A percentile compares a stretch with the other conserved stretches of the same genome.
Conservation (phyloP, 2,329 filamentous ascomycete genomes). For the Paraconiothyrium brasiliense region DNA sequence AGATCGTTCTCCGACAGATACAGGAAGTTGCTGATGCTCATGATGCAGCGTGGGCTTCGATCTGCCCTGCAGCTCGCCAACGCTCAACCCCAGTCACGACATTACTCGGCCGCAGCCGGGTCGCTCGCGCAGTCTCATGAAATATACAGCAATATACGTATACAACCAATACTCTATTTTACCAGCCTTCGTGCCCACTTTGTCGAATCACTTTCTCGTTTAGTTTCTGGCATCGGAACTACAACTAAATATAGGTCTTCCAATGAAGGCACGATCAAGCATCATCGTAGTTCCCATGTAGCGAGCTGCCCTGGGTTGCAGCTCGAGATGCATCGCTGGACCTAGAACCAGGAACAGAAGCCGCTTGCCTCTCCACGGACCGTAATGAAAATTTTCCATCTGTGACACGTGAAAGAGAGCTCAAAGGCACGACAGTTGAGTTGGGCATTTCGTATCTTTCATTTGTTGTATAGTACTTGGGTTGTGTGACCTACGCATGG, state of each 20-base stretch:
- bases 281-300: conserved; percentile 21
- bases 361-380: conserved; percentile 23
- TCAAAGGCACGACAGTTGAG: conserved; percentile 24
- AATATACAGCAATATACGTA: conserved; percentile 46
- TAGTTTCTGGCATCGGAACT: conserved; percentile 14
- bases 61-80: conserved; percentile 29
- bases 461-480: conserved; percentile 39
- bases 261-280: conserved; percentile 34
- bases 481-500: conserved; percentile 23
- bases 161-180: conserved; percentile 43
- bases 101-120: conserved; percentile 38
- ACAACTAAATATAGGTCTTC: conserved; percentile 32
- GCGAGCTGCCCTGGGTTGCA: conserved; percentile 19
- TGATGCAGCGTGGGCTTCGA: conserved; percentile 18
- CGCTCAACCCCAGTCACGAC: conserved; percentile 30
- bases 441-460: conserved; percentile 42
- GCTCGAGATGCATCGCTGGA: conserved; percentile 28
- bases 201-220: conserved; percentile 31
- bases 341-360: conserved; percentile 38
- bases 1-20: conserved; percentile 22
- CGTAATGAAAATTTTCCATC: conserved; percentile 30
- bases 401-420: conserved; percentile 31
- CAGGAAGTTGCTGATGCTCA: conserved; percentile 23
- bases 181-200: conserved; percentile 27
- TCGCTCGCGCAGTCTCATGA: conserved; percentile 38